Evolutionary conservation across 2,329 filamentous ascomycete species (phyloP).

Genomic region (Cadophora gregata): DNA sequence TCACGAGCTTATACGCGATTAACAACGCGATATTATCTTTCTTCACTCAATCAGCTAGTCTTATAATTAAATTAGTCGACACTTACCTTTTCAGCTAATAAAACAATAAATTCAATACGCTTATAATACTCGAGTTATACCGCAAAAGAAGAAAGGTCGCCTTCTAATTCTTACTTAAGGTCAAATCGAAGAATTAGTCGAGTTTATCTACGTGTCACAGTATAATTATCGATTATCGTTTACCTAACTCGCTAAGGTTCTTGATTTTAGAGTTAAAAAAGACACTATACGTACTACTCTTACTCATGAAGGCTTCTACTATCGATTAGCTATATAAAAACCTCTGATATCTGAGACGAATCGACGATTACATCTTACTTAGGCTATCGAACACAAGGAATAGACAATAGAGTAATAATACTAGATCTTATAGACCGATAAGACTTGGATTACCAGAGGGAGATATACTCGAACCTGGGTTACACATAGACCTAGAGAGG

Average conservation of each 20-base stretch:
- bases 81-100: background rate
- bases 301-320: slow-evolving; percentile 24
- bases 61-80: slow-evolving; percentile 6
- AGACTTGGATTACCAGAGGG: slow-evolving; percentile 29
- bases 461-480: slow-evolving; percentile 27
- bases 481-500: slow-evolving; percentile 15
- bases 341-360: slow-evolving; percentile 27
- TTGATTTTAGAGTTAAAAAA: slow-evolving; percentile 29
- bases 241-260: slow-evolving; percentile 12
- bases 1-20: background rate
- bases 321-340: slow-evolving; percentile 26
- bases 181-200: slow-evolving; percentile 30
- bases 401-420: slow-evolving; percentile 26
- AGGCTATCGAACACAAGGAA: slow-evolving; percentile 12
- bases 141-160: slow-evolving; percentile 16
- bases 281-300: slow-evolving; percentile 27
- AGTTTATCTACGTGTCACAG: slow-evolving; percentile 24
- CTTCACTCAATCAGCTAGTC: slow-evolving; percentile 15
- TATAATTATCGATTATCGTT: slow-evolving; percentile 27
- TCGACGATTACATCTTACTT: slow-evolving; percentile 1
- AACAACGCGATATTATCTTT: background rate
- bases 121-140: background rate
- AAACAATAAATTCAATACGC: background rate
- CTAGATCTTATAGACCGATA: slow-evolving; percentile 26
- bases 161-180: slow-evolving; percentile 29